phyloP scores from a whole-genome alignment of 2,329 filamentous ascomycete species.

The Fusarium tuaranense region DNA sequence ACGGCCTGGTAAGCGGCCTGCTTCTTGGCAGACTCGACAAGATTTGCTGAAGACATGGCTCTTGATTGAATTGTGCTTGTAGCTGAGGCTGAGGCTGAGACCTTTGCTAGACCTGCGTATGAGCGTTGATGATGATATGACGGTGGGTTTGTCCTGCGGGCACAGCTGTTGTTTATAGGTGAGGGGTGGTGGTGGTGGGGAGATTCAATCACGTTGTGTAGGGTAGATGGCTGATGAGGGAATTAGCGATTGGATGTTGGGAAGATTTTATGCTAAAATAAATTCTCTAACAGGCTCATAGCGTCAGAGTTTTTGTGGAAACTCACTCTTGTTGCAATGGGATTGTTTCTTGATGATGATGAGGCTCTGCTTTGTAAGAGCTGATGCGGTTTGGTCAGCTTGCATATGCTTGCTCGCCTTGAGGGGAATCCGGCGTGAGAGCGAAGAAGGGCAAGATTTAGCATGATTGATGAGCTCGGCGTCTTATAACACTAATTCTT shows the following conservation, averaged over 20 bases:
- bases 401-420: not conserved
- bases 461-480: not conserved
- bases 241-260: not conserved
- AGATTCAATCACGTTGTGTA: slow-evolving; percentile 24
- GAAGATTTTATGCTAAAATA: not conserved
- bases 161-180: not conserved
- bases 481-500: not conserved
- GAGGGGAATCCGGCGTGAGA: not conserved
- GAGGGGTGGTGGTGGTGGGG: slow-evolving; percentile 34
- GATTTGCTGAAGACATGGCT: slow-evolving; percentile 53
- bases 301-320: not conserved
- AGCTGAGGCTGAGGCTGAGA: slow-evolving; percentile 29
- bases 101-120: slow-evolving; percentile 24
- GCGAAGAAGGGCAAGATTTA: not conserved
- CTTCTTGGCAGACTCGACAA: slow-evolving; percentile 80
- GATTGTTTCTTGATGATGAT: not conserved
- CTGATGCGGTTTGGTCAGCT: not conserved
- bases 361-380: not conserved
- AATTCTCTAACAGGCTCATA: not conserved
- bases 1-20: slow-evolving; percentile 81
- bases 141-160: not conserved
- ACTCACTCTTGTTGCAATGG: not conserved
- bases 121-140: slow-evolving; percentile 15
- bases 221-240: slow-evolving; percentile 25
- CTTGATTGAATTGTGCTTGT: slow-evolving; percentile 25